A percentile compares a stretch with the other conserved stretches of the same genome.
phyloP scores from a whole-genome alignment of 192 early-diverging fungal genomes.

The Backusella circina region DNA sequence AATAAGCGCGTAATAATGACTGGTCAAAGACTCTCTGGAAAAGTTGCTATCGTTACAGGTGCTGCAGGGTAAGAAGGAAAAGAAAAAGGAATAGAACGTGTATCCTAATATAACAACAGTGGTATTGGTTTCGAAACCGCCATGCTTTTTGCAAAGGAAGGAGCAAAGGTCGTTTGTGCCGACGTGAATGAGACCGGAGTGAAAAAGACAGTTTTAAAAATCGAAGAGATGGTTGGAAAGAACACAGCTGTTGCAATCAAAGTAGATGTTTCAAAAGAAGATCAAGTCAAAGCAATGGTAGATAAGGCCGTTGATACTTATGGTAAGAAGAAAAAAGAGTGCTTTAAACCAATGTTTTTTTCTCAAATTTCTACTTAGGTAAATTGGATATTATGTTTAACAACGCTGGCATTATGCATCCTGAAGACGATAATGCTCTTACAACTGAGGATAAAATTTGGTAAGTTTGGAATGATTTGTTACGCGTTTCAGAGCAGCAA shows the following conservation, averaged over 20 bases:
- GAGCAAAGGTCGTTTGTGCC: conserved; percentile 70
- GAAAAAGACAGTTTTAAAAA: conserved; percentile 47
- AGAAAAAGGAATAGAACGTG: neutral
- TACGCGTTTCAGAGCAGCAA: neutral
- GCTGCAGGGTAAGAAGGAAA: conserved; percentile 59
- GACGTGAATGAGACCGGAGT: conserved; percentile 70
- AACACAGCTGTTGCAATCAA: conserved; percentile 56
- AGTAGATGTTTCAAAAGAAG: conserved; percentile 74
- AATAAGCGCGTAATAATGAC: conserved; percentile 1
- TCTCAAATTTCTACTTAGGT: conserved; percentile 38
- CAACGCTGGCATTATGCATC: conserved; percentile 86
- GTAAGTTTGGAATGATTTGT: conserved; percentile 42
- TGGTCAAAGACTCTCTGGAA: conserved; percentile 36
- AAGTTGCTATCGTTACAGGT: conserved; percentile 83
- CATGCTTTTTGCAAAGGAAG: conserved; percentile 75
- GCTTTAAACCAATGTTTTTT: neutral
- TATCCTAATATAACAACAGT: conserved; percentile 34
- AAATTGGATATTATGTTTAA: conserved; percentile 82
- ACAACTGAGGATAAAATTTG: conserved; percentile 75
- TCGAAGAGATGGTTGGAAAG: conserved; percentile 40
- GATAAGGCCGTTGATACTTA: conserved; percentile 60
- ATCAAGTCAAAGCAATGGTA: conserved; percentile 63
- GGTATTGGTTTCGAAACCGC: conserved; percentile 78
- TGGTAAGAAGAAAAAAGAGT: conserved; percentile 42
- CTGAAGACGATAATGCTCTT: conserved; percentile 72